phyloP scores from a whole-genome alignment of 371 early-diverging fungal genomes.

The Sanchytrium tribonematis region DNA sequence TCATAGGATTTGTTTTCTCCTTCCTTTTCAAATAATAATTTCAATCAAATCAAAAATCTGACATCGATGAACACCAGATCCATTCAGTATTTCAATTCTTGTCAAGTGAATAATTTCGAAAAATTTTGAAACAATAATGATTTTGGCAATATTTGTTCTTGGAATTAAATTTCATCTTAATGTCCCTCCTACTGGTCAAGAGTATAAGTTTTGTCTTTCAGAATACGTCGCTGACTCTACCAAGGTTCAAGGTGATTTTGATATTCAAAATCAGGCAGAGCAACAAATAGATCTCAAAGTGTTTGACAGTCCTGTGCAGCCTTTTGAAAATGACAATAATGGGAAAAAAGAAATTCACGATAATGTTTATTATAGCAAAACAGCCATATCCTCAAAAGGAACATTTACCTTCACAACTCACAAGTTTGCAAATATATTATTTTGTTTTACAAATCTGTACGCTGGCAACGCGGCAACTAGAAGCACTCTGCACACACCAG shows the following conservation, averaged over 20 bases:
- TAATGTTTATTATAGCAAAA: not conserved
- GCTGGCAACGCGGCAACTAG: constrained; percentile 20
- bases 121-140: too few species aligned
- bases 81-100: too few species aligned
- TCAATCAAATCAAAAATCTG: too few species aligned
- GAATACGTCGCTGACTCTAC: not conserved
- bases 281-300: not conserved
- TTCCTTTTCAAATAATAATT: too few species aligned
- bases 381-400: not conserved
- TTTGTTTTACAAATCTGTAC: constrained; percentile 60
- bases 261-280: not conserved
- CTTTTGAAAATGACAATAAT: not conserved
- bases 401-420: constrained; percentile 34
- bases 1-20: too few species aligned
- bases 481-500: constrained; percentile 4
- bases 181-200: not conserved
- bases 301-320: not conserved
- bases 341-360: not conserved
- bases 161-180: not conserved
- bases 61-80: too few species aligned
- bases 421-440: constrained; percentile 41
- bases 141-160: too few species aligned
- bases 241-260: not conserved
- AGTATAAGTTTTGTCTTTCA: not conserved
- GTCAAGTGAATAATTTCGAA: too few species aligned